Base-by-base conservation (phyloP, 768 basidiomycete genomes). In the Leccinum arenicola region DNA sequence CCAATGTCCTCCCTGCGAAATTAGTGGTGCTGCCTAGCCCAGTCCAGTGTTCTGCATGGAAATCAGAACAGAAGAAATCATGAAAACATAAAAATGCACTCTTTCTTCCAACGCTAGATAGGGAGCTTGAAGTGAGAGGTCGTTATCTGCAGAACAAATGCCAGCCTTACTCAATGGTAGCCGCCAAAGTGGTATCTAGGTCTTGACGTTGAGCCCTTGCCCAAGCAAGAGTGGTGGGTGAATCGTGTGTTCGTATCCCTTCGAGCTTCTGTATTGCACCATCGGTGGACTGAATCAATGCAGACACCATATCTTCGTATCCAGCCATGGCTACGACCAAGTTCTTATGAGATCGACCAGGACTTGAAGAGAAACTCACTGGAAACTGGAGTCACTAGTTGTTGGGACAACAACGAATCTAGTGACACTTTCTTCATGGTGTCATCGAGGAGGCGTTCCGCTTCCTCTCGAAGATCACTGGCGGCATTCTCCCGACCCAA, bases 121-220 rank as follows among this genome's bases (percentile, higher is more conserved):
- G n/a, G 7, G 48, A 17, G 15, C 38, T 38, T 38, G 38, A 19
- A 23, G 23, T 31, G 4, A 50, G 57, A 38, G 10, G 15, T 12
- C 12, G 27, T 17, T 21, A 4, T 29, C 6, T 11, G 15, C 9
- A n/a, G 50, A 25, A 53, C 3, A 29, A n/a, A 52, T 12, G 4
- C 11, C 14, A 12, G 15, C 12, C 33, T 52, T 33, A 57, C 59
- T 60, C 59, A 11, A 60, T 48, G 10, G 35, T 49, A 5, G 59
- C 59, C 17, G 45, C 51, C 14, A 60, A 8, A 12, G 23, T 60
- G 1, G 47, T 57, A 4, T 60, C 51, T 1, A 49, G 29, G 45
- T 60, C 55, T 25, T 40, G 45, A 19, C 59, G 59, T 31, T 60
- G 59, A 48, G 59, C 59, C 1, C 52, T 53, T 23, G 50, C 51